Evolutionary conservation across 1,284 basidiomycete species (phyloP), one percentile per base, ranked within the genome.

Genomic region (Rhodotorula glutinis): DNA sequence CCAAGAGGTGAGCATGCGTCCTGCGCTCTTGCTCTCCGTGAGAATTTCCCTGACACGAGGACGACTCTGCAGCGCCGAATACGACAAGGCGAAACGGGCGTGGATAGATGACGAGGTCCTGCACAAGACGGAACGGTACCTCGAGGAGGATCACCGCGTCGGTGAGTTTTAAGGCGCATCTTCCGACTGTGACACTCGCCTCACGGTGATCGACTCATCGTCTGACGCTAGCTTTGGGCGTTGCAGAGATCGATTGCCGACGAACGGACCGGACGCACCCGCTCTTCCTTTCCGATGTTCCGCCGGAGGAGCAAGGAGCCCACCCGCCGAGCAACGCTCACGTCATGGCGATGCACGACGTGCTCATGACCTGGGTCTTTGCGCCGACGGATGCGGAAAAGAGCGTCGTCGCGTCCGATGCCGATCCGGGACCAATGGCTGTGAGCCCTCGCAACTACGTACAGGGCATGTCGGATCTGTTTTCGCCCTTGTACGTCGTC

Each of bases 401-500:
- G n/a, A 49, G 51, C 2, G 25, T 25, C 2, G 19, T 19, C 10
- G 29, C 52, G 19, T 11, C 11, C 14, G 0, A n/a, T 25, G 61
- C 69, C 3, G 16, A 3, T 0, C 9, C 33, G 4, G 17, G 43
- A 44, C 33, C 53, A 11, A 10, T 47, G 57, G 21, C 46, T 7
- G 17, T 16, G 2, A 17, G 29, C 7, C 29, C 52, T 29, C 75
- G 78, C 88, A 88, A 88, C 30, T 92, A 95, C 77, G 92, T 93
- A 4, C 90, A 97, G 80, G 92, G 96, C 41, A 98, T 98, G 96
- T 94, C 91, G 2, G 96, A 99, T 78, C 84, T 98, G 9, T 91
- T 92, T 75, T 88, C 91, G 3, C 95, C 95, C 11, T 82, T 98
- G 29, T 98, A 97, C 77, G 87, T 96, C 40, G 90, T 95, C 10